Base-by-base conservation (phyloP, 352 stramenopile genomes). In the Aphanomyces astaci region DNA sequence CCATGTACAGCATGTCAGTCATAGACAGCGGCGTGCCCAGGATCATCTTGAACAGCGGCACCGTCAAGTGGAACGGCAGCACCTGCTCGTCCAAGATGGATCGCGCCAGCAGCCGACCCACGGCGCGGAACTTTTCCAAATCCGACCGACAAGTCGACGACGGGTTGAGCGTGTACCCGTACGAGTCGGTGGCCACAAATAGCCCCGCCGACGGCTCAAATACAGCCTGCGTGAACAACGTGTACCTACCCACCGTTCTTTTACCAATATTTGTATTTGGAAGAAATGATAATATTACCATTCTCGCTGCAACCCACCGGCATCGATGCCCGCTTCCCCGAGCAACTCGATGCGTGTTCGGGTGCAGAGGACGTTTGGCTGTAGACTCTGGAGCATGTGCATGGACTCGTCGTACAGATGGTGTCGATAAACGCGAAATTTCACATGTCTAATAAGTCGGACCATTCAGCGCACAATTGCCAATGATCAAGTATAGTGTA, bases 271-370 rank as follows among this genome's bases (percentile, higher is more conserved):
- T 27, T 53, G 45, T n/a, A 4, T 9, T 53, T n/a, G 22, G 4
- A 24, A 10, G 22, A 25, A 53, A 9, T 24, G 13, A 19, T 33
- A 25, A 36, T 25, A 39, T n/a, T 89, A 94, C 85, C 85, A 94
- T 67, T 94, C 85, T 13, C 85, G 81, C 71, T 92, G 81, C n/a
- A 94, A 59, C 1, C 85, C 85, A 19, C 85, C 85, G 22, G 85
- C 85, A 64, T 94, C 85, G 64, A 94, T 88, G 19, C 83, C 85
- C 27, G 85, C 70, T 71, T 94, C 85, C 1, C 83, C 86, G 4
- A 95, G 72, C 64, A 97, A 95, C 72, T 96, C 86, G 67, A 96
- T 92, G 3, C 86, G 81, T 0, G 95, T 70, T 32, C 84, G 87
- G 62, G 87, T 88, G 48, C 88, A 82, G 48, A 91, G 80, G 49